Percentiles rank a stretch among this genome's conserved stretches.
phyloP scores from a whole-genome alignment of 345 rosid species.

The Durio zibethinus region DNA sequence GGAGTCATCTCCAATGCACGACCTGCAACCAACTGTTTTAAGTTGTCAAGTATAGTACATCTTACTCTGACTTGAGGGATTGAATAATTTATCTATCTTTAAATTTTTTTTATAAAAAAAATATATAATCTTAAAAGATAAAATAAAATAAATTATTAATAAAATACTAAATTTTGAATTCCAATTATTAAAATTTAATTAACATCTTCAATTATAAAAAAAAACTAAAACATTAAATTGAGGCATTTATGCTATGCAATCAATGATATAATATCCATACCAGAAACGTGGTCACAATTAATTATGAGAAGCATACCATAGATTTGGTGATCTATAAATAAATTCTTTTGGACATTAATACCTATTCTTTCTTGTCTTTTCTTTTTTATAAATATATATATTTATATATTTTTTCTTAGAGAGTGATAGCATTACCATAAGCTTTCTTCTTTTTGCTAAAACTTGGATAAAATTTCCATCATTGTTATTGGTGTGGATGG shows the following conservation, averaged over 20 bases:
- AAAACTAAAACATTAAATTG: neutral
- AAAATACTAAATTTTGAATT: no score
- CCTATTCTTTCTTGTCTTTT: neutral
- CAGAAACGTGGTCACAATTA: neutral
- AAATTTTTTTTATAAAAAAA: no score
- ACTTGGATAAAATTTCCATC: neutral
- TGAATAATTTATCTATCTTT: no score
- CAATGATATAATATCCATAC: no score
- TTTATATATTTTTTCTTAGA: neutral
- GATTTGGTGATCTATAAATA: neutral
- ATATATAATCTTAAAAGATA: neutral
- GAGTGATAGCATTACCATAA: neutral
- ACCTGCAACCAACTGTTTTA: no score
- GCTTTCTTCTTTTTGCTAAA: neutral
- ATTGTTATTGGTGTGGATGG: no score
- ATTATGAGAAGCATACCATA: neutral
- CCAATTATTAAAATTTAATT: no score
- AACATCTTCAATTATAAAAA: no score
- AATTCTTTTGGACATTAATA: constrained; percentile 5
- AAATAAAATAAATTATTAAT: no score
- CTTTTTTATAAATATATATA: neutral
- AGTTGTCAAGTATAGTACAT: no score
- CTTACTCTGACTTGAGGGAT: no score
- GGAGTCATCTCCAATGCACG: no score
- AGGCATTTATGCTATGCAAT: neutral